Base-by-base conservation (phyloP, 2,329 filamentous ascomycete genomes). In the Fusarium burgessii region DNA sequence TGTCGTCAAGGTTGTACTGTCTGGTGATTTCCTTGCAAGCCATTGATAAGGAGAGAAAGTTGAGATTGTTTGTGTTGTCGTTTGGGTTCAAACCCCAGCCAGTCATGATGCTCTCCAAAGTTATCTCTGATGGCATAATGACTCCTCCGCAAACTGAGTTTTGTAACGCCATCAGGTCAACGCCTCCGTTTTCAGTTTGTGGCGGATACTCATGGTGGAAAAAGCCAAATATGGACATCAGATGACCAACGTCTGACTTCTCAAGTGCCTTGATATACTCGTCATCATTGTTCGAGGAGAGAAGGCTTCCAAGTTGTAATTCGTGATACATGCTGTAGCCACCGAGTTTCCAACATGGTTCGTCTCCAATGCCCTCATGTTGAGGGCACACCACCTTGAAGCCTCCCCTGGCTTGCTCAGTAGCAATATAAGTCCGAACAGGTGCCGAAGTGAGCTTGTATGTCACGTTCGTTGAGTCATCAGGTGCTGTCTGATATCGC, bases 381-480 rank as follows among this genome's bases (percentile, higher is more conserved):
- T 54, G 3, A 4, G 10, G 1, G 0, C 3, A 36, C 2, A 41
- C 18, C 5, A 11, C 23, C 2, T 8, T 52, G 2, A 58, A 25
- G 17, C 33, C 15, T 23, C 27, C 13, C 2, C 3, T 27, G 14
- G 5, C 7, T 17, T 23, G 15, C 18, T 17, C 14, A 9, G 14
- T 20, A 17, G 35, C 18, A 23, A 41, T 0, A 14, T 14, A 18
- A 2, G 25, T 20, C 35, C 49, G 25, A 3, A 52, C 14, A 41
- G 35, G 4, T 18, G 9, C 49, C 49, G 25, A 52, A 29, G 35
- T 52, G 10, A 41, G 20, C 32, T 51, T 6, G 11, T 36, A 27
- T 18, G 12, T 25, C 6, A 17, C 12, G 17, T 15, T 12, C 6
- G 6, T 27, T 38, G 17, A n/a, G 23, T 27, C 33, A n/a, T 6